These are phyloP conservation scores for Leucaena leucocephala DNA, from an alignment of 306 rosid genomes.

Conservation along the genomic window DNA sequence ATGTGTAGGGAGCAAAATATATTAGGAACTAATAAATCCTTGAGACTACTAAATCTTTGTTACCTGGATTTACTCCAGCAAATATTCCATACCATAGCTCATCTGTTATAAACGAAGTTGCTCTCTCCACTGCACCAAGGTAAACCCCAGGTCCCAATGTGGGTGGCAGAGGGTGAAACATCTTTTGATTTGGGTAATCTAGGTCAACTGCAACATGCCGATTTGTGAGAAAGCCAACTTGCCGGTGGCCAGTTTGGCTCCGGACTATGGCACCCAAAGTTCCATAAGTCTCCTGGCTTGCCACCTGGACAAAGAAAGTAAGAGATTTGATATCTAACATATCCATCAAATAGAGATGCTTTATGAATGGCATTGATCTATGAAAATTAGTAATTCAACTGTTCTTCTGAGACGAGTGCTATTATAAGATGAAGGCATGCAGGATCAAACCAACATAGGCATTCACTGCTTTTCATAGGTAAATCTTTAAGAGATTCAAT, in stretches of 20 bases:
- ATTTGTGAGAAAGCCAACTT: conserved; percentile 98
- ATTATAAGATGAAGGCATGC: conserved; percentile 8
- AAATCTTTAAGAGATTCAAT: not conserved
- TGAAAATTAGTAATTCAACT: conserved; percentile 20
- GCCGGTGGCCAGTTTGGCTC: conserved; percentile 93
- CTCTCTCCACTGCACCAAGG: conserved; percentile 99
- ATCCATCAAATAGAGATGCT: conserved; percentile 36
- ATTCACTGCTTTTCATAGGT: not conserved
- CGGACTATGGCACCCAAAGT: conserved; percentile 97
- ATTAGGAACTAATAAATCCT: conserved; percentile 22
- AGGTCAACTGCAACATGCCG: conserved; percentile 97
- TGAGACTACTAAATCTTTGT: conserved; percentile 21
- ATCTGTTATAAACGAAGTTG: conserved; percentile 94
- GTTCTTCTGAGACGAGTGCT: conserved; percentile 19
- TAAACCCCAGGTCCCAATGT: conserved; percentile 97
- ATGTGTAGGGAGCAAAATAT: conserved; percentile 5
- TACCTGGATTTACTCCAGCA: conserved; percentile 99
- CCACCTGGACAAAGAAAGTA: conserved; percentile 64
- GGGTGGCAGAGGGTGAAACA: conserved; percentile 99
- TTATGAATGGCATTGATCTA: conserved; percentile 27
- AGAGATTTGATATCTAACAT: conserved; percentile 25
- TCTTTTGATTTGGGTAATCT: conserved; percentile 98
- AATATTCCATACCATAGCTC: conserved; percentile 99
- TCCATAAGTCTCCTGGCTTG: conserved; percentile 97
- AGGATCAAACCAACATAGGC: not conserved